Base-by-base conservation (phyloP, 1,284 basidiomycete genomes). In the Exobasidium cylindrosporum region DNA sequence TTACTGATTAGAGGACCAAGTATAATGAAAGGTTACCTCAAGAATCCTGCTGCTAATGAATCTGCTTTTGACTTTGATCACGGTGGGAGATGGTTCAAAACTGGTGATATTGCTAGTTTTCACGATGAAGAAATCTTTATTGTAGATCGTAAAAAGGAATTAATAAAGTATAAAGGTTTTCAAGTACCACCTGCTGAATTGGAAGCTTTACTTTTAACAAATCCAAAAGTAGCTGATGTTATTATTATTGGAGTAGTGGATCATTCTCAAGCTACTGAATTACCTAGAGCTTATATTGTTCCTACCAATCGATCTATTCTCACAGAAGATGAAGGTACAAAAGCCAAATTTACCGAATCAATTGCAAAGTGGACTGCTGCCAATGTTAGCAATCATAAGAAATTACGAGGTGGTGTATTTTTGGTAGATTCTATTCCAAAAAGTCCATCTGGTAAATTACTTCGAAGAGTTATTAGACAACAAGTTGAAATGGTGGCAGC, bases 1-100 rank as follows among this genome's bases (percentile, higher is more conserved):
- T 73, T 95, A 7, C 91, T 89, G 88, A 66, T 92, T 4, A 83
- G 86, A 56, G 90, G 91, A 0, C 88, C 89, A 0, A 86, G 82
- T 1, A 83, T 92, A 56, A 92, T 92, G 55, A 79, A 71, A 49
- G 83, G 83, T 10, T 85, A 85, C 70, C 80, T 82, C 69, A 87
- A 87, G 73, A 90, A 91, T 66, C 10, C 62, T 0, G 53, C 64
- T n/a, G 74, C 72, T 2, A 80, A 83, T 2, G 81, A 78, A 46
- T 92, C 92, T 13, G 86, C 92, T 14, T 80, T 97, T 75, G 90
- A 69, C 13, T 6, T 24, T 13, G 13, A 24, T 28, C 47, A 6
- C 4, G 3, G 26, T 1, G 74, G 73, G 31, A 66, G 73, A 7
- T 78, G 69, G 64, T 68, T 76, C 63, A 66, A 67, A 53, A 76